A percentile compares a stretch with the other conserved stretches of the same genome.
Evolutionary conservation across 2,329 filamentous ascomycete genomes (phyloP).

Genomic region (Xylaria hypoxylon): DNA sequence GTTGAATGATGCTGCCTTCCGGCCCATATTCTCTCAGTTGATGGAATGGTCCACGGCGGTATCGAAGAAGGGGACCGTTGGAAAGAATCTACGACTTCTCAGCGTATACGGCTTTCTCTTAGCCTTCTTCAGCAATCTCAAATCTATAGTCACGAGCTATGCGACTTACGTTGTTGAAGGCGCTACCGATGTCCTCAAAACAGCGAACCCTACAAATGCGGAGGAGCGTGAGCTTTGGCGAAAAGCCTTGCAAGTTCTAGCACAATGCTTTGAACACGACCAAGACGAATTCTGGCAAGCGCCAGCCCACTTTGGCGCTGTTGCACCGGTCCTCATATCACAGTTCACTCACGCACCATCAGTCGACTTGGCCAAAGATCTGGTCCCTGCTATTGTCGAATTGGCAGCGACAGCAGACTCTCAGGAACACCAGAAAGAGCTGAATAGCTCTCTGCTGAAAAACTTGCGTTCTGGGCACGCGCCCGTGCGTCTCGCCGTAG

Average conservation of each 20-base stretch:
- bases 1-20: slow-evolving; percentile 92
- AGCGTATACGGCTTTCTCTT: slow-evolving; percentile 85
- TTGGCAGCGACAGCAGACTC: slow-evolving; percentile 85
- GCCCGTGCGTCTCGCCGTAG: slow-evolving; percentile 80
- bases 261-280: slow-evolving; percentile 85
- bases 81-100: slow-evolving; percentile 72
- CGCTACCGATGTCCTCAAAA: slow-evolving; percentile 71
- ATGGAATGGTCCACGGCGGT: slow-evolving; percentile 80
- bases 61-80: slow-evolving; percentile 70
- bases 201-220: slow-evolving; percentile 57
- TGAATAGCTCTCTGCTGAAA: slow-evolving; percentile 82
- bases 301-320: slow-evolving; percentile 82
- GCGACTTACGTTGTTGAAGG: slow-evolving; percentile 85
- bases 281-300: slow-evolving; percentile 97
- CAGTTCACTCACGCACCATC: slow-evolving; percentile 68
- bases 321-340: slow-evolving; percentile 75
- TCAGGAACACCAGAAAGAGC: slow-evolving; percentile 87
- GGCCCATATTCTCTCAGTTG: slow-evolving; percentile 88
- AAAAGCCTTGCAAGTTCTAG: slow-evolving; percentile 76
- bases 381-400: slow-evolving; percentile 82
- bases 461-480: slow-evolving; percentile 80
- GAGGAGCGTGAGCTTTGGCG: slow-evolving; percentile 73
- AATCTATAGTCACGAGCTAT: slow-evolving; percentile 95
- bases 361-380: slow-evolving; percentile 59
- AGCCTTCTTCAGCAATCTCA: slow-evolving; percentile 84